Conservation (phyloP, 345 rosid species). For the Sonneratia caseolaris region DNA sequence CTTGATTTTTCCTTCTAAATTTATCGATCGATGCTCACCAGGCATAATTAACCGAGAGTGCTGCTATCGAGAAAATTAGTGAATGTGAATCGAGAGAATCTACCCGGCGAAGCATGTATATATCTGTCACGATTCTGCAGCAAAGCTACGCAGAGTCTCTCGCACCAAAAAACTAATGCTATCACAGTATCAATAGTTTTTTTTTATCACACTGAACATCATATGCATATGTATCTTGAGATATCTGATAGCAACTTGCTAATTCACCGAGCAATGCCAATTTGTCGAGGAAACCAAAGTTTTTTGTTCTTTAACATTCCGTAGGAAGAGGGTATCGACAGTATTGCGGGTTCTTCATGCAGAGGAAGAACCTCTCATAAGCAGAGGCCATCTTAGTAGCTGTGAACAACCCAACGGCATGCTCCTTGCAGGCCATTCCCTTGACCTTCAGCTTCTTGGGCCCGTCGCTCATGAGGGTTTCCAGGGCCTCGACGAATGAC, state of each 20-base stretch:
- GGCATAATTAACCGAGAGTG: not conserved
- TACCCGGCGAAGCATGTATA: not conserved
- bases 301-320: constrained; percentile 23
- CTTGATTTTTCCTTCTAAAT: too few relatives aligned
- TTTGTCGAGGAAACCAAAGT: not conserved
- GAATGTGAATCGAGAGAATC: not conserved
- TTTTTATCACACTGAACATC: not conserved
- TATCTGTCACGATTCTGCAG: not conserved
- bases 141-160: not conserved
- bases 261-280: not conserved
- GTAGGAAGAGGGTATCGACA: constrained; percentile 53
- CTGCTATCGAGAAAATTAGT: not conserved
- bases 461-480: constrained; percentile 40
- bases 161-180: not conserved
- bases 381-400: constrained; percentile 63
- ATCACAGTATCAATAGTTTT: not conserved
- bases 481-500: constrained; percentile 48
- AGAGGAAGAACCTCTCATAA: constrained; percentile 67
- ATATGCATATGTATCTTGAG: not conserved
- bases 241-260: not conserved
- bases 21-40: too few relatives aligned
- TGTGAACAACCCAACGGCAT: constrained; percentile 46
- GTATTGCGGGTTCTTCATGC: constrained; percentile 50
- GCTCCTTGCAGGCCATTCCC: constrained; percentile 36
- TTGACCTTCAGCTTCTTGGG: constrained; percentile 31